Base-by-base conservation (phyloP, 2,329 filamentous ascomycete genomes). In the Cordyceps fumosorosea region DNA sequence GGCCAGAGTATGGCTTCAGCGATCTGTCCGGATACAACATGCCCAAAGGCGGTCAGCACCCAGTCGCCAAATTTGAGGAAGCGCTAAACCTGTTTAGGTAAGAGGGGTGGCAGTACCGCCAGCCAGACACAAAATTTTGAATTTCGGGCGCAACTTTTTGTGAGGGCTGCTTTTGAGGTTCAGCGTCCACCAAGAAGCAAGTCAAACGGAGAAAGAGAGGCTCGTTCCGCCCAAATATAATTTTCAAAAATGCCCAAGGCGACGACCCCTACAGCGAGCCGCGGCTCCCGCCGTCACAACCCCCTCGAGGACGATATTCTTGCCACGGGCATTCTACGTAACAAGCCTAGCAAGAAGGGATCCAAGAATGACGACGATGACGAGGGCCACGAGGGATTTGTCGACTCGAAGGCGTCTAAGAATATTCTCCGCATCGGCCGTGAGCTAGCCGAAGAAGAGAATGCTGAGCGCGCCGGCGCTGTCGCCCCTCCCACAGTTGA, bases 391-490 rank as follows among this genome's bases (percentile, higher is more conserved):
- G 85, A 89, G 64, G 80, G 82, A 66, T 98, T 89, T 70, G 86
- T 99, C 64, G 93, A 97, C 74, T 87, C 92, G 63, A 93, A 91
- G 73, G 87, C 93, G 20, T 96, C 93, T 62, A 84, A 88, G 68
- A 92, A 91, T 70, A 99, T 99, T 72, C 74, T 99, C 64, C 86
- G 89, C 67, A 91, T 98, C 69, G 93, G 93, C 61, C 89, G 93
- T 69, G 91, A 96, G 71, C 80, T 99, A 16, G 88, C 86, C 16
- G 91, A 95, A 48, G 93, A 98, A 73, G 91, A 93, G 61, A 69
- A 77, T 67, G 72, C 77, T 24, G 70, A 71, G 52, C 69, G 66
- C 67, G 67, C 77, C 64, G 71, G 76, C 64, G 71, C 78, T 63
- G 73, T 77, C 22, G 71, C 75, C 1, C 88, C 72, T 29, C 60